phyloP scores from a whole-genome alignment of 768 basidiomycete genomes.

The Tylopilus subfusipes region DNA sequence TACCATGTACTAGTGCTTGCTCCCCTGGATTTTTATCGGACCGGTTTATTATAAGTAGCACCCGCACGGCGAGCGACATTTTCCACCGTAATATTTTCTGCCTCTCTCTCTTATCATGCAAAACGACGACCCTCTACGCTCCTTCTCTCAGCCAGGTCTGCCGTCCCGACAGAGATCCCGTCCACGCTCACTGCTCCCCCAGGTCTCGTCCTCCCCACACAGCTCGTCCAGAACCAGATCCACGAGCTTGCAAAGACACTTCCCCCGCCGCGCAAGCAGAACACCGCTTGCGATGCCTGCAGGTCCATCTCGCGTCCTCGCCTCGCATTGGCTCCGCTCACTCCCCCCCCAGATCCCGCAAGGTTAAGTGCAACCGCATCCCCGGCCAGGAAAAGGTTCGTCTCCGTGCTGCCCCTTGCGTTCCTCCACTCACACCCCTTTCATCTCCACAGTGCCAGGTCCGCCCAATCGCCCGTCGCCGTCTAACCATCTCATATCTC shows the following conservation, averaged over 20 bases:
- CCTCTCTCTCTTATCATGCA: slow-evolving; percentile 31
- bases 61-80: slow-evolving; percentile 11
- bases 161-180: neutral
- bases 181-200: slow-evolving; percentile 2
- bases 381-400: slow-evolving; percentile 79
- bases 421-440: slow-evolving; percentile 14
- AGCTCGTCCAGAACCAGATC: slow-evolving; percentile 74
- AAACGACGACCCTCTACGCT: slow-evolving; percentile 26
- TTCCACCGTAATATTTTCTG: slow-evolving; percentile 27
- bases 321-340: neutral
- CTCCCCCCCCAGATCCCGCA: slow-evolving; percentile 55
- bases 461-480: slow-evolving; percentile 23
- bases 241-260: slow-evolving; percentile 77
- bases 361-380: slow-evolving; percentile 84
- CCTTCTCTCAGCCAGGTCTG: slow-evolving; percentile 35
- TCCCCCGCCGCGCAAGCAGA: slow-evolving; percentile 86
- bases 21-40: slow-evolving; percentile 14
- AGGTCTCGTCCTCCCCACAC: slow-evolving; percentile 63
- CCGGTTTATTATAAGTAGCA: slow-evolving; percentile 25
- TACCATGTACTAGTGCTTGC: neutral
- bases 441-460: slow-evolving; percentile 61
- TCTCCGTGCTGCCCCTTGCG: slow-evolving; percentile 14
- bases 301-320: slow-evolving; percentile 42
- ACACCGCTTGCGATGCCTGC: slow-evolving; percentile 92
- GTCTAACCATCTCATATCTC: slow-evolving; percentile 8